A percentile compares a stretch with the other conserved stretches of the same genome.
Evolutionary conservation across 2,329 filamentous ascomycete species (phyloP).

Genomic region (Geoglossum cookeanum): DNA sequence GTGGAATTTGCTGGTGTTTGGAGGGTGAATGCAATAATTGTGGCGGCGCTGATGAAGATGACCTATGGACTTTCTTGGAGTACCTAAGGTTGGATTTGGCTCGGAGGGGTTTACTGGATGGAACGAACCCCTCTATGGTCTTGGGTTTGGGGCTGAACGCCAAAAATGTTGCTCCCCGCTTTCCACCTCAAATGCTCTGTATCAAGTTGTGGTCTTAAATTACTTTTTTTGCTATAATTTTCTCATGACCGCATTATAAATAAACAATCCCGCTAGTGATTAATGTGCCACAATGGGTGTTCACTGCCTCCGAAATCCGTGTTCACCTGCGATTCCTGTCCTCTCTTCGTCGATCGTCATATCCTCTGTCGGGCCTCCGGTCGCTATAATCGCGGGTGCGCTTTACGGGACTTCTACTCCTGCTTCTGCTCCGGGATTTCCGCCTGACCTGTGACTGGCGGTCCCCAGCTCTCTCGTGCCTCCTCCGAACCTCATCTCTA

Average conservation of each 20-base stretch:
- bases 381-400: constrained; percentile 19
- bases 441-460: constrained; percentile 13
- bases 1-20: not conserved
- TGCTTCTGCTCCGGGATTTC: constrained; percentile 25
- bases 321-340: constrained; percentile 19
- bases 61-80: not conserved
- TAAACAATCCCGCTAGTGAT: too few species aligned
- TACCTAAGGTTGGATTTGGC: not conserved
- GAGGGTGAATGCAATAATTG: constrained; percentile 4
- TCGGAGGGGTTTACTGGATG: not conserved
- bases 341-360: constrained; percentile 9
- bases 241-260: not conserved
- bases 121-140: not conserved
- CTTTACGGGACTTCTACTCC: constrained; percentile 27
- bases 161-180: not conserved
- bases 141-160: not conserved
- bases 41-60: not conserved
- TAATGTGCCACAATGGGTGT: not conserved
- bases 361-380: constrained; percentile 15
- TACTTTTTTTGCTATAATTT: not conserved
- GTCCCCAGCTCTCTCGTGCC: constrained; percentile 25
- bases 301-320: constrained; percentile 6
- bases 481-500: constrained; percentile 43
- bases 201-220: not conserved
- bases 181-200: not conserved